These are phyloP conservation scores for Globisporangium perplexum DNA, from an alignment of 352 stramenopile species.

Conservation along the genomic window DNA sequence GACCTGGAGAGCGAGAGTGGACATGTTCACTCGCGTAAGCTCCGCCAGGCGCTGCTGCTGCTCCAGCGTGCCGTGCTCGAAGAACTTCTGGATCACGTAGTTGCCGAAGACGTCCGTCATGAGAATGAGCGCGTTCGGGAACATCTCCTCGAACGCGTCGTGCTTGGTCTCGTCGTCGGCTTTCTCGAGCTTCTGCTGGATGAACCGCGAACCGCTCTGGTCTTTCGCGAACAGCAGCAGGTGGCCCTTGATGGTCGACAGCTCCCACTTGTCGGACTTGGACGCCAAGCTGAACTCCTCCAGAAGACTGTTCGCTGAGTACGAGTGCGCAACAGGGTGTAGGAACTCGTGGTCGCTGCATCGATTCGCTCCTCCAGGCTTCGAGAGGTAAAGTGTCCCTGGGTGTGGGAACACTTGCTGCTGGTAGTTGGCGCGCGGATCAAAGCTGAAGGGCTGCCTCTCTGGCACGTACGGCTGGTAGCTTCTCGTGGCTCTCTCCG, in stretches of 20 bases:
- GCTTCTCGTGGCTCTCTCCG: slow-evolving; percentile 5
- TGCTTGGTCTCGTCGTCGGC: slow-evolving; percentile 65
- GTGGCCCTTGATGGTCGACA: slow-evolving; percentile 77
- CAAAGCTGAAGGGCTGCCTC: slow-evolving; percentile 10
- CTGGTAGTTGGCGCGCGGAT: slow-evolving; percentile 17
- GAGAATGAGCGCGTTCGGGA: slow-evolving; percentile 63
- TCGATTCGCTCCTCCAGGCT: slow-evolving; percentile 17
- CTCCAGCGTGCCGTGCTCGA: slow-evolving; percentile 90
- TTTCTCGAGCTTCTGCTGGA: slow-evolving; percentile 87
- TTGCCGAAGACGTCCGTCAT: slow-evolving; percentile 98
- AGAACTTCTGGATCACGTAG: slow-evolving; percentile 99
- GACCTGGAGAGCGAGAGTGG: slow-evolving; percentile 93
- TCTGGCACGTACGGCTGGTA: slow-evolving; percentile 4
- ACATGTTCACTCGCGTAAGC: slow-evolving; percentile 91
- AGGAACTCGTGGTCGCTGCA: slow-evolving; percentile 33
- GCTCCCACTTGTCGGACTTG: slow-evolving; percentile 79
- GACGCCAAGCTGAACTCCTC: slow-evolving; percentile 71
- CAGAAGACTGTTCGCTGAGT: slow-evolving; percentile 65
- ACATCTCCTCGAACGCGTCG: slow-evolving; percentile 82
- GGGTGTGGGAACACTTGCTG: slow-evolving; percentile 15
- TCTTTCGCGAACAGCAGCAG: slow-evolving; percentile 84
- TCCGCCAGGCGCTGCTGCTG: slow-evolving; percentile 85
- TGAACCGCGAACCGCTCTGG: slow-evolving; percentile 80
- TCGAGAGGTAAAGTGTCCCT: slow-evolving; percentile 28
- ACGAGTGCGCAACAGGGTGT: slow-evolving; percentile 54